These are phyloP conservation scores for Acer yangbiense DNA, from an alignment of 345 rosid species.

Conservation along the genomic window DNA sequence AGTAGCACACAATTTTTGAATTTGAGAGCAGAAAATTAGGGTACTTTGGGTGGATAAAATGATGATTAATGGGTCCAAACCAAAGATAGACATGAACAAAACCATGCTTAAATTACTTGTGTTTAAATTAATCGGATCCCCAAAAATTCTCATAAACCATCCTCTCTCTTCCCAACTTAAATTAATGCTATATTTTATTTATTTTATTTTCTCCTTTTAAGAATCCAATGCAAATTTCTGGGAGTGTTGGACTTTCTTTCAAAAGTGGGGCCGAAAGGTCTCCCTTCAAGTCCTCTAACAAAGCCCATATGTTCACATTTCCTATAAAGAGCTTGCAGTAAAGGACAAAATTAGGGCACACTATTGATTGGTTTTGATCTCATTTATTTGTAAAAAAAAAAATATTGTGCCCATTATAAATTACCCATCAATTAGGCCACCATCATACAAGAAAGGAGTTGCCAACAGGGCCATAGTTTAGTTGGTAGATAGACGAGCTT, in stretches of 20 bases:
- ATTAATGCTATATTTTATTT: too few relatives aligned
- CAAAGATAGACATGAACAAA: neutral
- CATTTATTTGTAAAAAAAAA: neutral
- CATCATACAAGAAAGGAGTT: too few relatives aligned
- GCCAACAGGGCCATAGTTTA: too few relatives aligned
- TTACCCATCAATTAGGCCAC: too few relatives aligned
- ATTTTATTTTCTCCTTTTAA: neutral
- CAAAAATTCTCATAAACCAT: neutral
- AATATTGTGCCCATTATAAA: too few relatives aligned
- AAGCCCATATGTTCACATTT: neutral
- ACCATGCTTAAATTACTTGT: neutral
- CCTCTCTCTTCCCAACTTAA: neutral
- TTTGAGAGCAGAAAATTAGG: neutral
- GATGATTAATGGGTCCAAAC: conserved; percentile 21
- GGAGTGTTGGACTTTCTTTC: neutral
- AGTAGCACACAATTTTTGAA: neutral
- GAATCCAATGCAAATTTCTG: conserved; percentile 17
- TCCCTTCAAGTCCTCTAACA: neutral
- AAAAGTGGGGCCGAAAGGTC: conserved; percentile 14
- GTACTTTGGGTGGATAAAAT: conserved; percentile 9
- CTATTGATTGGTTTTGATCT: neutral
- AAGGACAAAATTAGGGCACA: neutral
- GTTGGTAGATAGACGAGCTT: too few relatives aligned
- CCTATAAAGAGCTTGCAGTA: neutral
- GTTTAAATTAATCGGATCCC: conserved; percentile 4